Base-by-base conservation (phyloP, 805 yeast genomes). In the Kazachstania martiniae region DNA sequence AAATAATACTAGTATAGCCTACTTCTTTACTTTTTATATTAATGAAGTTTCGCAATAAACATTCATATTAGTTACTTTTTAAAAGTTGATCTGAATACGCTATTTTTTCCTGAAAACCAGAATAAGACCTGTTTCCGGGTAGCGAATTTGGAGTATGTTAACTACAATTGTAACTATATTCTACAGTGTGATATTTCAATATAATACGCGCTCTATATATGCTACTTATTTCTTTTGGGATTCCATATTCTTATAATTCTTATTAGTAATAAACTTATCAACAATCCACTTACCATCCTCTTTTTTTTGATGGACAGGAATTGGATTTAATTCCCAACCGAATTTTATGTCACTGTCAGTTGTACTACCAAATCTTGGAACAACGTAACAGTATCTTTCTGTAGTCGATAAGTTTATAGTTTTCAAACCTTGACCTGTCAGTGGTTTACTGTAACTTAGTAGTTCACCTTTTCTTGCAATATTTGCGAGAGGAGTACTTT, bases 321-420 rank as follows among this genome's bases (percentile, higher is more conserved):
- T 63, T 3, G 77, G 81, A 6, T 91, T 94, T 32, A 89, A 58
- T 46, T 89, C 95, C 94, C 95, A 89, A 7, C 95, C 95, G 18
- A 79, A 65, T 15, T 84, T 82, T 17, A 55, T 21, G 14, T 95
- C 95, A 25, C 75, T 68, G 8, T 94, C 94, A 27, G 78, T 64
- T 5, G 75, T 68, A 8, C 93, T 87, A 4, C 96, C 96, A 50
- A 82, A 74, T 35, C 95, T 62, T 1, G 97, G 96, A 31, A 85
- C 77, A 12, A 87, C 95, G 59, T 84, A 87, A 44, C 93, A 83
- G 47, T 80, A 87, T 43, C 95, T 65, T 46, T 77, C 79, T 3
- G 76, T 71, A 0, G 81, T 61, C 4, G 74, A 62, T 12, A 82
- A 47, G 41, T 68, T 63, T 47, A 77, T 78, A 2, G 94, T 93